Conservation (phyloP, 148 eudicot species). For the Silene conica region DNA sequence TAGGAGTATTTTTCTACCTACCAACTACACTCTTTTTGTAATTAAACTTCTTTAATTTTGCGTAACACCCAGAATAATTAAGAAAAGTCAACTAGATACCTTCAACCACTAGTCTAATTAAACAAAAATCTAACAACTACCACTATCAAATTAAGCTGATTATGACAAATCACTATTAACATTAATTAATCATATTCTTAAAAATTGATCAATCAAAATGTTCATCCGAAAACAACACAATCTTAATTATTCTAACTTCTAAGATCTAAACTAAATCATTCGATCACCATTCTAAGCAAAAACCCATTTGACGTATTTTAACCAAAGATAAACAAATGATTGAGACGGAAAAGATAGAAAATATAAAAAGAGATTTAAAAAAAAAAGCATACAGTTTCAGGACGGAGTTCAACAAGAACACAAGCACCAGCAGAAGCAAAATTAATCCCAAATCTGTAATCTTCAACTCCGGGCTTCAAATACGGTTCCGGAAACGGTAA, state of each 20-base stretch:
- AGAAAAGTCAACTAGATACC: neutral
- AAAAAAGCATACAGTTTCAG: constrained; percentile 31
- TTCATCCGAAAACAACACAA: neutral
- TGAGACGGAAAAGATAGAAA: neutral
- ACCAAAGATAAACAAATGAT: no score
- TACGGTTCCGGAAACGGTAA: constrained; percentile 40
- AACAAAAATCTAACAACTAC: neutral
- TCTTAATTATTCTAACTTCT: neutral
- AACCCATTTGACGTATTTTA: neutral
- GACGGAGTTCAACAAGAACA: constrained; percentile 36
- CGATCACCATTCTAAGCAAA: neutral
- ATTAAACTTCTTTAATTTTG: neutral
- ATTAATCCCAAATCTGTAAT: constrained; percentile 34
- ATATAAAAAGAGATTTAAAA: constrained; percentile 1
- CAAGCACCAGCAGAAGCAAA: constrained; percentile 50
- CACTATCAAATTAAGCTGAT: neutral
- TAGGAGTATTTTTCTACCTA: no score
- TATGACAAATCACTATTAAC: neutral
- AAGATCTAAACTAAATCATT: neutral
- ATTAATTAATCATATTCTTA: neutral
- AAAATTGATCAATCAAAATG: no score
- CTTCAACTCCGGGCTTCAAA: constrained; percentile 29
- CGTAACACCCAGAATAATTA: no score
- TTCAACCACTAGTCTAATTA: no score
- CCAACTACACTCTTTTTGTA: no score